Base-by-base conservation (phyloP, 208 protist species). In the Crithidia fasciculata region DNA sequence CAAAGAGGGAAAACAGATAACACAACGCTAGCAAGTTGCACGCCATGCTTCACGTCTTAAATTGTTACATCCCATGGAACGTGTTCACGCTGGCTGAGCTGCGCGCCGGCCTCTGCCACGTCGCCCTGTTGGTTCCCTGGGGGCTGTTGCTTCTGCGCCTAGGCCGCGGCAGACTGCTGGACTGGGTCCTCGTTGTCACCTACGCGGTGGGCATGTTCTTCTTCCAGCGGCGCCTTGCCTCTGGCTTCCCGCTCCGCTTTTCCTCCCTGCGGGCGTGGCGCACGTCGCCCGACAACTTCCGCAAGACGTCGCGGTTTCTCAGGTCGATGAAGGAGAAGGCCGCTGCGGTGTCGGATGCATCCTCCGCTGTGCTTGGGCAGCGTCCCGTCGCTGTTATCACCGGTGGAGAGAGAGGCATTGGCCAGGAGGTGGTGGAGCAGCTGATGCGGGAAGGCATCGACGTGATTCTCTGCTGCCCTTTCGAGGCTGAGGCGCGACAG, bases 381-480 rank as follows among this genome's bases (percentile, higher is more conserved):
- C 72, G 55, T 4, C 80, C 83, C 0, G 76, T 88, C 37, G 81
- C 69, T 7, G 84, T 85, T 5, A 69, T 89, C 18, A 89, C 84
- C 0, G 84, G 81, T 12, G 84, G 84, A 15, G 81, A 86, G 52
- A 65, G 84, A 36, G 84, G 80, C 15, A 89, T 89, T 8, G 84
- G 84, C 39, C 70, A 65, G 28, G 49, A 82, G 70, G 81, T 84
- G 16, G 78, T 76, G 54, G 69, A 78, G 53, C 78, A 89, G 69
- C 69, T 86, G 5, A 36, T 70, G 36, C 74, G 75, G 16, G 63
- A 80, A 54, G 54, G 60, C 40, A 58, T 86, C 43, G 77, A 89
- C 15, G 60, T 84, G 5, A 61, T 86, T 43, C 55, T 86, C n/a
- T 89, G 81, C 71, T 89, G 81, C 68, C 80, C 78, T 0, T 84